These are phyloP conservation scores for Lodderomyces jiufengensis DNA, from an alignment of 1,139 yeast species.

Conservation along the genomic window DNA sequence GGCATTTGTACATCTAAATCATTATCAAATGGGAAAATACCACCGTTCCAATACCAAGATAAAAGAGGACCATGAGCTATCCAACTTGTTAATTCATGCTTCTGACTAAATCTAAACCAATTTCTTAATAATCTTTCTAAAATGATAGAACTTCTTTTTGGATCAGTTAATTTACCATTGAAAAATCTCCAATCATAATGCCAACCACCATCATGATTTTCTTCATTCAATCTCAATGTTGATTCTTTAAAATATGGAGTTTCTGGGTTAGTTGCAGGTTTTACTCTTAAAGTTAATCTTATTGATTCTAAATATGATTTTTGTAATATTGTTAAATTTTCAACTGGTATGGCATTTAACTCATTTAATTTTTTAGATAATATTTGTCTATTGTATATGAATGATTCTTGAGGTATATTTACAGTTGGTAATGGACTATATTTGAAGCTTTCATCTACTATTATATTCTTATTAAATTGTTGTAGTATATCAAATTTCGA, in stretches of 20 bases:
- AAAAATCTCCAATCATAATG: slow-evolving; percentile 29
- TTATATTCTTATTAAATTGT: slow-evolving; percentile 10
- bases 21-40: slow-evolving; percentile 60
- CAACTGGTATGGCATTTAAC: slow-evolving; percentile 1
- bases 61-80: slow-evolving; percentile 58
- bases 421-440: slow-evolving; percentile 8
- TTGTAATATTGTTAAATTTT: slow-evolving; percentile 4
- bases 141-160: slow-evolving; percentile 24
- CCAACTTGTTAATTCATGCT: slow-evolving; percentile 47
- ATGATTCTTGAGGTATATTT: slow-evolving; percentile 5
- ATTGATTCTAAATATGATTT: slow-evolving; percentile 10
- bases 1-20: slow-evolving; percentile 60
- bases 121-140: slow-evolving; percentile 40
- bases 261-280: slow-evolving; percentile 13
- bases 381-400: slow-evolving; percentile 5
- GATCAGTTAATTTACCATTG: slow-evolving; percentile 20
- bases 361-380: slow-evolving; percentile 3
- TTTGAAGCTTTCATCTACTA: background rate
- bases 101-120: slow-evolving; percentile 50
- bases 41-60: slow-evolving; percentile 62
- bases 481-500: slow-evolving; percentile 12
- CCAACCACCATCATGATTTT: slow-evolving; percentile 15
- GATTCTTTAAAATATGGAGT: slow-evolving; percentile 24
- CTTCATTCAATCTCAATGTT: slow-evolving; percentile 9
- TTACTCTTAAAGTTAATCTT: background rate